Evolutionary conservation across 2,329 filamentous ascomycete genomes (phyloP), one percentile per base, ranked within the genome.

Genomic region (Verticillium longisporum): DNA sequence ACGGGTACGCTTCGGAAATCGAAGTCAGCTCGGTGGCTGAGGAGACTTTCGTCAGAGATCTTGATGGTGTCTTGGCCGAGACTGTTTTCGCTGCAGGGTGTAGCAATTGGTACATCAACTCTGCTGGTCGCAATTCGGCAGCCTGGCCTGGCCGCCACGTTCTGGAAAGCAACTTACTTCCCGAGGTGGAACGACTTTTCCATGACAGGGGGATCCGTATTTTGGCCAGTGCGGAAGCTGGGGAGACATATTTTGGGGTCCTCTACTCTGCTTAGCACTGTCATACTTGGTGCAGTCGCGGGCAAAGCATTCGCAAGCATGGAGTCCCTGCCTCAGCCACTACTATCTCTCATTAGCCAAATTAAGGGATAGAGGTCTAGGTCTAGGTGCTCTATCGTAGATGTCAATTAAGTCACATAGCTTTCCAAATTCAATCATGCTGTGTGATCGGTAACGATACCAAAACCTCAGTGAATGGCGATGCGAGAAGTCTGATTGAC

Each of bases 101-200:
- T 59, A 73, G 70, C 18, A 78, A 78, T 62, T 78, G 74, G 76
- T 77, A 78, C 61, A 76, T 78, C 53, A 70, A 71, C 61, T 64
- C 69, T 6, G 66, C 67, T 26, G 75, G 76, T 0, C 69, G 73
- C 3, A 78, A 78, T 58, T 38, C 72, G 0, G 74, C 74, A 1
- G 73, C 71, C 4, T 76, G 73, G 72, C 74, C 73, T 69, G 41
- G 72, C 72, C 10, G 63, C 62, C 7, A 65, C 64, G 3, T 74
- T 68, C 61, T 74, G 72, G 71, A 61, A 65, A 31, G 66, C 67
- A 26, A 59, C 60, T 7, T 56, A 56, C 11, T 56, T 61, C 36
- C 60, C 60, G 9, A 37, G 45, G 31, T 61, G 57, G 57, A 37
- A 55, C 13, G 60, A 55, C 53, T 59, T 61, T 54, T 56, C 55